Percentiles rank a stretch among this genome's conserved stretches.
These are phyloP conservation scores for Auricularia heimuer DNA, from an alignment of 768 basidiomycete species.

Conservation along the genomic window DNA sequence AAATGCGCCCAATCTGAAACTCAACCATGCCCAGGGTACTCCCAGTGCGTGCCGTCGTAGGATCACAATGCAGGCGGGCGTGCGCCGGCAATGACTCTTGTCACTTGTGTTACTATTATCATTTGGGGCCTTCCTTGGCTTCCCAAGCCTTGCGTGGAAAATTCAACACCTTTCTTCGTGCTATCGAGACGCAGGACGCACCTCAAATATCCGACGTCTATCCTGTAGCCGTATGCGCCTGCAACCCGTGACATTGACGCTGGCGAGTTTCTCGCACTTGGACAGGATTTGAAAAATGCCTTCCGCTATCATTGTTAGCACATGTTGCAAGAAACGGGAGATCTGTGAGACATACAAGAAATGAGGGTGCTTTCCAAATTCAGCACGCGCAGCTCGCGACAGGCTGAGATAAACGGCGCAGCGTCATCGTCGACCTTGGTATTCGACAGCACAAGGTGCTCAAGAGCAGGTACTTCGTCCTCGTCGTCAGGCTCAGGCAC, in stretches of 20 bases:
- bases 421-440: constrained; percentile 53
- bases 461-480: constrained; percentile 26
- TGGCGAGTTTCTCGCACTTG: constrained; percentile 40
- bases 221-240: constrained; percentile 50
- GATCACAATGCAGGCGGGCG: too few relatives aligned
- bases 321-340: neutral
- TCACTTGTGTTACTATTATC: too few relatives aligned
- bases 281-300: constrained; percentile 52
- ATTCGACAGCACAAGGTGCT: constrained; percentile 45
- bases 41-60: constrained; percentile 31
- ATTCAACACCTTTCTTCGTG: too few relatives aligned
- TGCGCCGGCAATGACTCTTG: too few relatives aligned
- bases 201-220: constrained; percentile 60
- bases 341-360: constrained; percentile 34
- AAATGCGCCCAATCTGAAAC: neutral
- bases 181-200: constrained; percentile 11
- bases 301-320: constrained; percentile 25
- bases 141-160: too few relatives aligned
- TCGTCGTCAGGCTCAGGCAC: constrained; percentile 21
- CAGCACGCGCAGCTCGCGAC: constrained; percentile 36
- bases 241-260: constrained; percentile 58
- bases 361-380: constrained; percentile 50
- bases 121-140: too few relatives aligned
- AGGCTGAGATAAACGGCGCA: constrained; percentile 41
- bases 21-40: constrained; percentile 27